Evolutionary conservation across 176 grass and related monocot species (phyloP), one percentile per base, ranked within the genome.

Genomic region (Aechmea fasciata): DNA sequence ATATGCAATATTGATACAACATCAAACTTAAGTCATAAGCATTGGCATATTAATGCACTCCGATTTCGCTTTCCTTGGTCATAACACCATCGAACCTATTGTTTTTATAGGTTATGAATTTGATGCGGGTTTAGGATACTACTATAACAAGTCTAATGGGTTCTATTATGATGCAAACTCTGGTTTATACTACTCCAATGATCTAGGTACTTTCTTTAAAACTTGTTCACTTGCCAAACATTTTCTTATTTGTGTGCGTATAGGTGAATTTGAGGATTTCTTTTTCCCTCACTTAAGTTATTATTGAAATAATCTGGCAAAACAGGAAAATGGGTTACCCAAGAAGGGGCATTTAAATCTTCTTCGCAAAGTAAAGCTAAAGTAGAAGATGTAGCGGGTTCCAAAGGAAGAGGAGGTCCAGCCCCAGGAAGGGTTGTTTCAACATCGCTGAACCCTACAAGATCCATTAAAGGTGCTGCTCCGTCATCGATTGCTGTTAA

Each of bases 311-410:
- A 53, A 77, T 66, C 51, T 80, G 13, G 0, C 29, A 6, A 23
- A 71, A 63, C 77, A 94, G 90, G 86, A 11, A 90, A 90, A 84
- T 95, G 86, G 83, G 90, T 87, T 51, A 80, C 80, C 47, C 83
- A 80, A 81, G 86, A 95, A 84, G 90, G 90, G 66, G 90, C 90
- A 26, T 90, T 83, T 68, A 87, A 80, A 20, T 83, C 71, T 47
- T 52, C 63, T 52, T 87, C 65, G 10, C 77, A 83, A 73, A 13
- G 72, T 52, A 83, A 83, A 83, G 14, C 69, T 17, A 1, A 63
- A 47, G 13, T 57, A 47, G 51, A 41, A 52, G 24, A 33, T 17
- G 53, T 48, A 0, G 3, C 18, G 62, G 51, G 24, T 7, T 49
- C 80, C 11, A 18, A 48, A 73, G 75, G 73, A 66, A 90, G 73